Percentiles rank a stretch among this genome's conserved stretches.
Evolutionary conservation across 371 early-diverging fungal species (phyloP).

Genomic region (Saksenaea vasiformis): DNA sequence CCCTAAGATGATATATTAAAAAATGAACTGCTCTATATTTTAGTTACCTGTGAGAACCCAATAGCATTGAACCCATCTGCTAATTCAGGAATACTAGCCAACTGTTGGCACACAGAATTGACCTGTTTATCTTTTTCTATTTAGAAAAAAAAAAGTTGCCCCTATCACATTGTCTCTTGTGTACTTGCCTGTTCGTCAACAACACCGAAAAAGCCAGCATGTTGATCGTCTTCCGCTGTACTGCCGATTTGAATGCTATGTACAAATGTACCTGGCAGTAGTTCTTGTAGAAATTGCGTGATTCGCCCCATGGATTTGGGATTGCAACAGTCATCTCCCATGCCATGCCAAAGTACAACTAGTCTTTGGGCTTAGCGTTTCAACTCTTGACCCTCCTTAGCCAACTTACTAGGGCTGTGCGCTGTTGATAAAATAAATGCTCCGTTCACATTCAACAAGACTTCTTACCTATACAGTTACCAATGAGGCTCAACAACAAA

Average conservation of each 20-base stretch:
- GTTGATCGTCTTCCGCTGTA: constrained; percentile 65
- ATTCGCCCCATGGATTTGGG: constrained; percentile 70
- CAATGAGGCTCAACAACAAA: neutral
- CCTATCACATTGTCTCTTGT: constrained; percentile 63
- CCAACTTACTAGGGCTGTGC: neutral
- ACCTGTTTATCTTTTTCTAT: constrained; percentile 31
- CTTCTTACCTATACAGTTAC: neutral
- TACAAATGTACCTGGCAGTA: constrained; percentile 71
- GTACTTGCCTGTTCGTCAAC: constrained; percentile 25
- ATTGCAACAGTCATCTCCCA: constrained; percentile 89
- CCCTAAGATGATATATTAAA: constrained; percentile 34
- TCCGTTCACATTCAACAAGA: neutral
- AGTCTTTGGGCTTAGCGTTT: neutral
- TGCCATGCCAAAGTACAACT: constrained; percentile 86
- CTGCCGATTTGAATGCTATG: constrained; percentile 76
- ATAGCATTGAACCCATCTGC: constrained; percentile 82
- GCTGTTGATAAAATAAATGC: neutral
- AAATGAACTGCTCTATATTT: constrained; percentile 1
- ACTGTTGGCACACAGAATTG: constrained; percentile 61
- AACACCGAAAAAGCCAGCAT: constrained; percentile 83
- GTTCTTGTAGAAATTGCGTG: constrained; percentile 45
- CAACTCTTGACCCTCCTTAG: neutral
- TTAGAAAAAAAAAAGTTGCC: neutral
- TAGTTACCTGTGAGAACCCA: constrained; percentile 88
- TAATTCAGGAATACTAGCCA: constrained; percentile 59